These are phyloP conservation scores for Linum tenue DNA, from an alignment of 345 rosid species.

Conservation along the genomic window DNA sequence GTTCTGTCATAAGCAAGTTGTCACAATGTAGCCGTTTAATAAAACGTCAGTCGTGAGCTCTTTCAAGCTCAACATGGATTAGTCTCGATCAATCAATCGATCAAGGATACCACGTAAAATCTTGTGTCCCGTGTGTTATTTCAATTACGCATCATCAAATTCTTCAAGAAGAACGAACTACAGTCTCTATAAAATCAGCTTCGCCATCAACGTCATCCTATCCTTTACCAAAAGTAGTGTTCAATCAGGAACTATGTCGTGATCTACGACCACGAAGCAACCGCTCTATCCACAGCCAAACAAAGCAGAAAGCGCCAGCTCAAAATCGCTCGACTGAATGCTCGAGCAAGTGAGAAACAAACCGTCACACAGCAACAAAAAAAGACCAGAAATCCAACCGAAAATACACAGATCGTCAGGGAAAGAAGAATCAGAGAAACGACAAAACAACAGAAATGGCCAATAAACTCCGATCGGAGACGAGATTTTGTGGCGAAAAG, in stretches of 20 bases:
- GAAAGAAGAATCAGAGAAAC: background rate
- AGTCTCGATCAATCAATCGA: too few relatives aligned
- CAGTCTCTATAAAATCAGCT: background rate
- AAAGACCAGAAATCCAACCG: background rate
- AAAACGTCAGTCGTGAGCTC: too few relatives aligned
- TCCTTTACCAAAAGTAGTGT: background rate
- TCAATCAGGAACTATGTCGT: background rate
- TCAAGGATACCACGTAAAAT: too few relatives aligned
- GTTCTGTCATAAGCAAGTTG: too few relatives aligned
- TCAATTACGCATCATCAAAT: too few relatives aligned
- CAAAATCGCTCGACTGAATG: background rate
- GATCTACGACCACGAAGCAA: background rate
- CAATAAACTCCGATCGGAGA: too few relatives aligned
- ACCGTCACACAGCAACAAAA: background rate
- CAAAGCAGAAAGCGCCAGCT: background rate
- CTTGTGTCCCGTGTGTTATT: too few relatives aligned
- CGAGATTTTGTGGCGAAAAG: too few relatives aligned
- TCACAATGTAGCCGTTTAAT: too few relatives aligned
- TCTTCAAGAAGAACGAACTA: background rate
- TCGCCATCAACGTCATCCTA: background rate
- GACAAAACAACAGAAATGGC: too few relatives aligned
- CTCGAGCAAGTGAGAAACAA: too few relatives aligned
- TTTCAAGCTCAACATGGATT: too few relatives aligned
- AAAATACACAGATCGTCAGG: background rate
- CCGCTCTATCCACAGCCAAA: background rate